These are phyloP conservation scores for Termitomyces sp. DNA, from an alignment of 768 basidiomycete genomes.

Conservation along the genomic window DNA sequence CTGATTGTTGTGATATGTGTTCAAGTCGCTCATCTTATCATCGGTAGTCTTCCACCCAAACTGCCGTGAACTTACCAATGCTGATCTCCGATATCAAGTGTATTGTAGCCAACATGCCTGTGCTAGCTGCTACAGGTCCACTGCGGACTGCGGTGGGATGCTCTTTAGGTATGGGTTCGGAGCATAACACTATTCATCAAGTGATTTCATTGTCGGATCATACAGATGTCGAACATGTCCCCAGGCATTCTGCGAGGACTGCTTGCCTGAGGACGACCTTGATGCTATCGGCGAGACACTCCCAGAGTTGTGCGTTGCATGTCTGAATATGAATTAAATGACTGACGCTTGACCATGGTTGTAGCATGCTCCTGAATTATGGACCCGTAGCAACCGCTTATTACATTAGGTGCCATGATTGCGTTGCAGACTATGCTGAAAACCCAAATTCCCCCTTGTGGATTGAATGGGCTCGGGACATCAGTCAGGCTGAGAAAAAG, in stretches of 20 bases:
- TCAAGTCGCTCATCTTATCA: not conserved
- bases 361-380: slow-evolving; percentile 39
- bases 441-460: slow-evolving; percentile 29
- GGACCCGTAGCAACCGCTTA: slow-evolving; percentile 34
- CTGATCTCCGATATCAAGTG: slow-evolving; percentile 24
- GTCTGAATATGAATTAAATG: not conserved
- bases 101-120: slow-evolving; percentile 53
- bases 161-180: slow-evolving; percentile 44
- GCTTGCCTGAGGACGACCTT: slow-evolving; percentile 47
- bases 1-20: not conserved
- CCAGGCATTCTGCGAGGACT: slow-evolving; percentile 60
- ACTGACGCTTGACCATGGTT: not conserved
- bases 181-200: not conserved
- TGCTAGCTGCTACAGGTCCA: slow-evolving; percentile 37
- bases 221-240: slow-evolving; percentile 58
- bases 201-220: not conserved
- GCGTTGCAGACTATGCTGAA: slow-evolving; percentile 33
- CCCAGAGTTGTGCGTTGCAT: slow-evolving; percentile 51
- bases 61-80: slow-evolving; percentile 40
- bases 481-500: slow-evolving; percentile 33
- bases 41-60: slow-evolving; percentile 50
- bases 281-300: slow-evolving; percentile 51
- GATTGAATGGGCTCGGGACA: slow-evolving; percentile 40
- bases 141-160: slow-evolving; percentile 51
- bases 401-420: slow-evolving; percentile 51